Evolutionary conservation across 441 rosid genomes (phyloP).

Genomic region (Dalechampia spathulata): DNA sequence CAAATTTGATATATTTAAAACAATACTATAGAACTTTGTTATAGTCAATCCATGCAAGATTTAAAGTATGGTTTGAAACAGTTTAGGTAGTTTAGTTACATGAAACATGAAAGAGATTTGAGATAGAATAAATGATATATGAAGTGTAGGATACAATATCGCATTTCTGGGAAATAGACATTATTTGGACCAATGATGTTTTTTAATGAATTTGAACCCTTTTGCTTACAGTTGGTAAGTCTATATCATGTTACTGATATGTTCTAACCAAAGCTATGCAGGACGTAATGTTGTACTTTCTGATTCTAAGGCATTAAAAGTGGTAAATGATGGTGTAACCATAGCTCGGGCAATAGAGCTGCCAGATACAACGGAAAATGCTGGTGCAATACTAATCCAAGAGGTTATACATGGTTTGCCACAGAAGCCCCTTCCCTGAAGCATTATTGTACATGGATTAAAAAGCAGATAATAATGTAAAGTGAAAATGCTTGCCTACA

Average conservation of each 20-base stretch:
- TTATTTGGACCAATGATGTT: too few relatives aligned
- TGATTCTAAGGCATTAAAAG: conserved; percentile 48
- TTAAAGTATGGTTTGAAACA: too few relatives aligned
- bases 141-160: too few relatives aligned
- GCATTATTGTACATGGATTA: neutral
- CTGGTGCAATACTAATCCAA: conserved; percentile 72
- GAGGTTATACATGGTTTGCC: conserved; percentile 75
- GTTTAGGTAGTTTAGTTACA: too few relatives aligned
- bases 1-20: too few relatives aligned
- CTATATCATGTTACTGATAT: conserved; percentile 15
- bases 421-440: conserved; percentile 21
- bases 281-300: conserved; percentile 76
- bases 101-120: too few relatives aligned
- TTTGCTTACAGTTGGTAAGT: neutral
- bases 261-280: conserved; percentile 29
- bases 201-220: too few relatives aligned
- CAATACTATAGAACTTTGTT: too few relatives aligned
- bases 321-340: conserved; percentile 84
- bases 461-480: conserved; percentile 3
- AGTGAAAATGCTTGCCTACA: conserved; percentile 26
- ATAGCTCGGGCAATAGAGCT: conserved; percentile 77
- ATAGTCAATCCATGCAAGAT: too few relatives aligned
- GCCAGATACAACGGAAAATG: conserved; percentile 67
- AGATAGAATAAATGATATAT: too few relatives aligned
- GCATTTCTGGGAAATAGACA: too few relatives aligned